Conservation (phyloP, 805 yeast genomes). For the Yamadazyma phyllophila region DNA sequence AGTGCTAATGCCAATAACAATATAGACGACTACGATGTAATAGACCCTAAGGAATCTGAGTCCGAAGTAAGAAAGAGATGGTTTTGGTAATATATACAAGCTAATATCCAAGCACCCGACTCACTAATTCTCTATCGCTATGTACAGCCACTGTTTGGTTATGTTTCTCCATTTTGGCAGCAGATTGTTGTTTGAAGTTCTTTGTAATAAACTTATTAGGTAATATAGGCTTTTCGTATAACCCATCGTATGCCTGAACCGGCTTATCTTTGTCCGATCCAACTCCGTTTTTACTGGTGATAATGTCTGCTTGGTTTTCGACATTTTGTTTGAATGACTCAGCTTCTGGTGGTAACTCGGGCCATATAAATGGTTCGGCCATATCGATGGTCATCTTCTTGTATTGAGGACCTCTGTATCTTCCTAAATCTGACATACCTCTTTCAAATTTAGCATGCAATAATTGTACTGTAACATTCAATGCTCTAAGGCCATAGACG, state of each 20-base stretch:
- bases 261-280: conserved; percentile 75
- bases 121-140: conserved; percentile 29
- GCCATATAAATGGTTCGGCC: conserved; percentile 97
- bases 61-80: conserved; percentile 16
- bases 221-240: conserved; percentile 45
- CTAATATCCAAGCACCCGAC: conserved; percentile 29
- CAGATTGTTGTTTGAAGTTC: conserved; percentile 24
- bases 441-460: conserved; percentile 68
- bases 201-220: conserved; percentile 40
- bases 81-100: conserved; percentile 22
- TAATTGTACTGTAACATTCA: conserved; percentile 83
- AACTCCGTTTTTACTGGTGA: conserved; percentile 46
- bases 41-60: conserved; percentile 25
- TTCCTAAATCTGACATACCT: conserved; percentile 52
- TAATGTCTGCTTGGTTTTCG: conserved; percentile 47
- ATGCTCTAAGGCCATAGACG: conserved; percentile 84
- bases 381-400: conserved; percentile 97
- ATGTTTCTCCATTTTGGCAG: conserved; percentile 17
- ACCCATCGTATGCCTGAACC: conserved; percentile 71
- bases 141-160: conserved; percentile 22
- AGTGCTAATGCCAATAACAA: background rate
- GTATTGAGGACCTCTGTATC: conserved; percentile 75
- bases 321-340: conserved; percentile 37
- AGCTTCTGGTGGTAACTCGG: conserved; percentile 49
- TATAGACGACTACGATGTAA: conserved; percentile 44